Evolutionary conservation across 352 stramenopile species (phyloP), one percentile per base, ranked within the genome.

Genomic region (Elongisporangium prolatum): DNA sequence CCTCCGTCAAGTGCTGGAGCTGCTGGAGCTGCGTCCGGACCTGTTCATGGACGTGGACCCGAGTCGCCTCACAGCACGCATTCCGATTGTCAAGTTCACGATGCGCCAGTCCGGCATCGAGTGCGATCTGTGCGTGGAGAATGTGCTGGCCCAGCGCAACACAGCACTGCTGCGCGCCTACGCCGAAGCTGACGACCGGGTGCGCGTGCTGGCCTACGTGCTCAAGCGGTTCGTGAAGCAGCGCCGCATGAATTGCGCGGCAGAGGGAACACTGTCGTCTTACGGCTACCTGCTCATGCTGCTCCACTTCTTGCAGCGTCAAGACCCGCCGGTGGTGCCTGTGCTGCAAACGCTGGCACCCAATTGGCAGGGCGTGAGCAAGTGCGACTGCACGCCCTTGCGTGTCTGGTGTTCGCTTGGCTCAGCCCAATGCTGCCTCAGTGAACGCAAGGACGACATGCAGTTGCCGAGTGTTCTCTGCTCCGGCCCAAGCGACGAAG

Each of bases 81-180:
- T 99, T 52, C 97, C 97, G 11, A 98, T 99, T 59, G 78, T 99
- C 22, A 98, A 98, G 78, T 99, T 99, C 63, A 88, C 91, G 47
- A 95, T 97, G 64, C 75, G 73, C 0, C 65, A 75, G 13, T 78
- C 71, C 17, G 76, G 80, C 2, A 84, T 86, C 47, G 80, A 90
- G 57, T 94, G 84, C 57, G 84, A 94, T 53, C 63, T 94, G 48
- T 92, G 83, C 38, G 89, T 99, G 18, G 91, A 99, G 64, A 99
- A 99, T 65, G 81, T 93, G 4, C 75, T 99, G 16, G 97, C 97
- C 1, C 83, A 99, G 63, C 83, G 97, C 18, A 99, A 99, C 74
- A 99, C 97, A 51, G 80, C 80, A 7, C 68, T 99, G 24, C 74
- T 99, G 37, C 84, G 88, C 20, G 83, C 92, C 1, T 99, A 99